Conservation (phyloP, 2,329 filamentous ascomycete species). For the Colletotrichum sp. region DNA sequence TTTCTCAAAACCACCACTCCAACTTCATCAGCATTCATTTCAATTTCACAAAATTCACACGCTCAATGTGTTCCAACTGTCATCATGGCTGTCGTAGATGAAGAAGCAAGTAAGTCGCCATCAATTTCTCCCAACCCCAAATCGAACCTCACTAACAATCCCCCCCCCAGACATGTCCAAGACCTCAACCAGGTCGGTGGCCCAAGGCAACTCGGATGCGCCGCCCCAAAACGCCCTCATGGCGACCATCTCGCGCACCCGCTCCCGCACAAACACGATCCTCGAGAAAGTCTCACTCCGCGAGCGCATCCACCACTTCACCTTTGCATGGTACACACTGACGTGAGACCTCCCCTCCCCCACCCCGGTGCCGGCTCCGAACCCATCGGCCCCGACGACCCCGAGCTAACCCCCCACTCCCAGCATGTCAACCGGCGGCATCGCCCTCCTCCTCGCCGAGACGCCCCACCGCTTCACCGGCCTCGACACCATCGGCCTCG, state of each 20-base stretch:
- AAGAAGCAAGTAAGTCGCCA: slow-evolving; percentile 3
- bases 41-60: background rate
- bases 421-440: slow-evolving; percentile 41
- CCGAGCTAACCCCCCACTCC: background rate
- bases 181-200: background rate
- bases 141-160: background rate
- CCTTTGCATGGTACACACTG: slow-evolving; percentile 63
- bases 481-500: slow-evolving; percentile 56
- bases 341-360: slow-evolving; percentile 12
- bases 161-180: background rate
- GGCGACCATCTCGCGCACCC: slow-evolving; percentile 11
- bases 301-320: slow-evolving; percentile 42
- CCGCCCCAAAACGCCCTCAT: slow-evolving; percentile 6
- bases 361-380: background rate
- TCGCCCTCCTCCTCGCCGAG: slow-evolving; percentile 57
- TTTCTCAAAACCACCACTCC: background rate
- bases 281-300: slow-evolving; percentile 23
- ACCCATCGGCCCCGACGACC: background rate
- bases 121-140: background rate
- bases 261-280: slow-evolving; percentile 12
- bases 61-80: background rate
- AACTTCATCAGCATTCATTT: background rate
- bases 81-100: background rate
- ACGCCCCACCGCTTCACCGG: slow-evolving; percentile 60
- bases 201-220: background rate